Conservation (phyloP, 495 filamentous ascomycete species). For the Bombardia bombarda region DNA sequence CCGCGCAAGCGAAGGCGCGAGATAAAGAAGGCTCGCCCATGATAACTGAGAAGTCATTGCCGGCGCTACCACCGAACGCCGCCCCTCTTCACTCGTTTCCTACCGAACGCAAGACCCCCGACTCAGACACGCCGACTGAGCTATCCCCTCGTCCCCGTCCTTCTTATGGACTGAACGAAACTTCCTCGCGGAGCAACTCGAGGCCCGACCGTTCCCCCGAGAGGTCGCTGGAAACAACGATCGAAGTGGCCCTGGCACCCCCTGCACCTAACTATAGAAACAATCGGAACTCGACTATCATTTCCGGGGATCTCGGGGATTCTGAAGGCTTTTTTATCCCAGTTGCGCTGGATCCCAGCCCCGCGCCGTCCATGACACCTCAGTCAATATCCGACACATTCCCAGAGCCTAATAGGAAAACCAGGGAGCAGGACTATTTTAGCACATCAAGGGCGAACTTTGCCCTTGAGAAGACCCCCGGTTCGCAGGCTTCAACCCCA, state of each 20-base stretch:
- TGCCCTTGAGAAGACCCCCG: slow-evolving; percentile 25
- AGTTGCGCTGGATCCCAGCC: slow-evolving; percentile 78
- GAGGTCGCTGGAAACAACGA: slow-evolving; percentile 26
- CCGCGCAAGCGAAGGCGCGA: slow-evolving; percentile 50
- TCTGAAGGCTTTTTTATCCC: slow-evolving; percentile 79
- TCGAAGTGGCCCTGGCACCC: slow-evolving; percentile 55
- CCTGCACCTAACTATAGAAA: slow-evolving; percentile 71
- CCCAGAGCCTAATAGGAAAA: slow-evolving; percentile 31
- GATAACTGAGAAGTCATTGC: slow-evolving; percentile 87
- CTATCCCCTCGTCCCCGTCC: slow-evolving; percentile 57
- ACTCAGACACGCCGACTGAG: slow-evolving; percentile 69
- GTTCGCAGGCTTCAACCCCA: slow-evolving; percentile 52
- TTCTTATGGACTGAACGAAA: slow-evolving; percentile 37
- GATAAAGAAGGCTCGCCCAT: slow-evolving; percentile 54
- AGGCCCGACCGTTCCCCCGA: slow-evolving; percentile 42
- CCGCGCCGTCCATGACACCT: slow-evolving; percentile 53
- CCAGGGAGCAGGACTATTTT: slow-evolving; percentile 49
- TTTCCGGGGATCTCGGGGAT: slow-evolving; percentile 54
- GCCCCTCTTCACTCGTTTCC: slow-evolving; percentile 51
- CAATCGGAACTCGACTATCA: slow-evolving; percentile 63
- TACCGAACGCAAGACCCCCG: slow-evolving; percentile 62
- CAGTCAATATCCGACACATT: slow-evolving; percentile 45
- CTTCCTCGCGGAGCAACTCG: slow-evolving; percentile 42
- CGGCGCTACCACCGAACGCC: slow-evolving; percentile 76
- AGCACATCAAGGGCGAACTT: slow-evolving; percentile 18